A percentile compares a stretch with the other conserved stretches of the same genome.
Evolutionary conservation across 208 protist species (phyloP).

Genomic region (Acanthamoeba lenticulata): DNA sequence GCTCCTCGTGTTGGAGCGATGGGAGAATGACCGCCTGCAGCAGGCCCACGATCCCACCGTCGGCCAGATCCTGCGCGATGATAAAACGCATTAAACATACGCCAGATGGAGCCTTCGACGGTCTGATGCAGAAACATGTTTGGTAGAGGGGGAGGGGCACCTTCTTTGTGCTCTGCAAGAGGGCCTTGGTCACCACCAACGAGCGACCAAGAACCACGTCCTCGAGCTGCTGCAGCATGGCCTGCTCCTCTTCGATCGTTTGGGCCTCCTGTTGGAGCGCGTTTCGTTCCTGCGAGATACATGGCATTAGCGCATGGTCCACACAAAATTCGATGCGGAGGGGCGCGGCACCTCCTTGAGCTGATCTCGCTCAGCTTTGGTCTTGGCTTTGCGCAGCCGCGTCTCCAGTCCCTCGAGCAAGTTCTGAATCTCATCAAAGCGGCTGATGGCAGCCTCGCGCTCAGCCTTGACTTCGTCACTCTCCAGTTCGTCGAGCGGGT

Average conservation of each 20-base stretch:
- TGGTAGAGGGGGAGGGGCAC: not conserved
- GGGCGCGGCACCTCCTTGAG: not conserved
- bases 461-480: not conserved
- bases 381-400: not conserved
- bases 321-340: too few species aligned
- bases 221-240: not conserved
- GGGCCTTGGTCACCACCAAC: not conserved
- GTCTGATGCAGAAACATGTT: too few species aligned
- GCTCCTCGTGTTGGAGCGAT: not conserved
- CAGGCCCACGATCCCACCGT: not conserved
- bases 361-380: not conserved
- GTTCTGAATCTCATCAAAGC: not conserved
- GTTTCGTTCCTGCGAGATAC: not conserved
- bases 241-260: not conserved
- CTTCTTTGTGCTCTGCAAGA: not conserved
- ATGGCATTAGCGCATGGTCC: too few species aligned
- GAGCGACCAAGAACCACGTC: not conserved
- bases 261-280: not conserved
- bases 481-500: constrained; percentile 31
- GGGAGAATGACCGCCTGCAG: not conserved
- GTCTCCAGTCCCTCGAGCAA: not conserved
- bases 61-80: constrained; percentile 26
- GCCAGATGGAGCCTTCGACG: too few species aligned
- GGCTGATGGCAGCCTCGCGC: not conserved
- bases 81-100: not conserved